Evolutionary conservation across 192 early-diverging fungal species (phyloP).

Genomic region (Rhizophagus sp.): DNA sequence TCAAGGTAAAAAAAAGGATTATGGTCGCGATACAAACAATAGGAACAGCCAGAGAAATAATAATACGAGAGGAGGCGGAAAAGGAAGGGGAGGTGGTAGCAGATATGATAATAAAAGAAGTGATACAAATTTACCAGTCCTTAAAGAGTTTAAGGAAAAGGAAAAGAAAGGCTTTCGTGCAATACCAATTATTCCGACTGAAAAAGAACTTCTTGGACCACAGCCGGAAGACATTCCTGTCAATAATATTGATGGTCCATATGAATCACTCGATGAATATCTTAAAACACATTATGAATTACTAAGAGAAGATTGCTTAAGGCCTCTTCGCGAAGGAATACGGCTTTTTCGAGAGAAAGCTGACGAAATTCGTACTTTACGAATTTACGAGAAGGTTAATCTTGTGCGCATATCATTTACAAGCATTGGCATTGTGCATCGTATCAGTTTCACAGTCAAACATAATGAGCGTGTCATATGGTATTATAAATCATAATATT

Average conservation of each 20-base stretch:
- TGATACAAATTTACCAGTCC: slow-evolving; percentile 1
- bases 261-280: slow-evolving; percentile 51
- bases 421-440: slow-evolving; percentile 41
- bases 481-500: slow-evolving; percentile 6
- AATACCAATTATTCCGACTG: slow-evolving; percentile 16
- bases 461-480: slow-evolving; percentile 49
- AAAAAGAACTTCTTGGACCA: background rate
- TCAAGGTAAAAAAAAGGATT: too few relatives aligned
- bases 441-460: slow-evolving; percentile 47
- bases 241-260: slow-evolving; percentile 43
- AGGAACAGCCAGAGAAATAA: too few relatives aligned
- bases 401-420: slow-evolving; percentile 48
- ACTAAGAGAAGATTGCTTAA: slow-evolving; percentile 53
- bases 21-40: too few relatives aligned
- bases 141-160: background rate
- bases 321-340: slow-evolving; percentile 53
- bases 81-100: background rate
- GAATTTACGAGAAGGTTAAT: slow-evolving; percentile 34
- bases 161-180: slow-evolving; percentile 19
- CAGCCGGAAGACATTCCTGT: slow-evolving; percentile 37
- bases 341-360: slow-evolving; percentile 30
- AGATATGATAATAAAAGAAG: background rate
- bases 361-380: slow-evolving; percentile 7
- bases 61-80: too few relatives aligned
- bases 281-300: slow-evolving; percentile 52